Evolutionary conservation across 345 rosid genomes (phyloP), one percentile per base, ranked within the genome.

Genomic region (Linum lewisii): DNA sequence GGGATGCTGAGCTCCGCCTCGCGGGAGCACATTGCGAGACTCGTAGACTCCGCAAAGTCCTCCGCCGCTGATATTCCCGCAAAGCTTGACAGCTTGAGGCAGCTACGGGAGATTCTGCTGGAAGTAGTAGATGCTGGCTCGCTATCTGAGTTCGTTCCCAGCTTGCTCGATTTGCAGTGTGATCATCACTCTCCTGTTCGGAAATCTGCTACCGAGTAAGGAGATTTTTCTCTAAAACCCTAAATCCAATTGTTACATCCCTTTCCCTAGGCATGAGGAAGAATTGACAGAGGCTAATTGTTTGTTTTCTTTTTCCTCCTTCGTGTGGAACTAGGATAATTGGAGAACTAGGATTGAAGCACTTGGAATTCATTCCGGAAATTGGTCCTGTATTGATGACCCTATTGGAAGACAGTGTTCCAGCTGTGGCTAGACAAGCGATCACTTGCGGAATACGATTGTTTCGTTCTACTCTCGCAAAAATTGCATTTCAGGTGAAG

Each of bases 371-470:
- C 15, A 70, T 89, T 59, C 90, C 91, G 21, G 92, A 89, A 56
- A 77, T 93, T 58, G 87, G 80, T 25, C 94, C 89, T 5, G 78
- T 87, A 68, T 74, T 93, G 16, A 74, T 84, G n/a, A 75, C 75
- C 61, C 81, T 82, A 69, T 66, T 84, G 65, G 76, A 84, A 11
- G 99, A 93, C 66, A 79, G 63, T 68, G 81, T 87, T 7, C 97
- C 99, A 0, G 94, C 97, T 51, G 99, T 89, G 62, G 85, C 78
- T 59, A 84, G 95, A 63, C 97, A 89, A 75, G 90, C 85, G 59
- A 82, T 89, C 45, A 58, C 84, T 69, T 79, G 81, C 44, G 91
- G 85, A 22, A 70, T 79, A 65, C 71, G 72, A 64, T 75, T 89
- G 61, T 93, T 93, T 72, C 81, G 76, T 25, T 70, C 66, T 60